phyloP scores from a whole-genome alignment of 805 yeast genomes.

The Clavispora vitiphila region DNA sequence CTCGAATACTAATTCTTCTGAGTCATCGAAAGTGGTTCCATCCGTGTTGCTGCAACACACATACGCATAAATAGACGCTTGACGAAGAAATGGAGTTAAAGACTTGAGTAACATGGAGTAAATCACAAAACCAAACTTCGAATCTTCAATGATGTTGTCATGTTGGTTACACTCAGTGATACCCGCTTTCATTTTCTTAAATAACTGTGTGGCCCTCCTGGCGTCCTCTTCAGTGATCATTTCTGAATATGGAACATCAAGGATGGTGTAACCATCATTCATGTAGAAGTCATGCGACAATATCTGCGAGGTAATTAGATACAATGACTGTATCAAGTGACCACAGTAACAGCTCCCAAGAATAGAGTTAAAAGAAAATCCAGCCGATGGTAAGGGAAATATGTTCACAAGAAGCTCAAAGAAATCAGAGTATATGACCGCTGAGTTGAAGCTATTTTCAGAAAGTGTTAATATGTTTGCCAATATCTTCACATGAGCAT shows the following conservation, averaged over 20 bases:
- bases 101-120: conserved; percentile 54
- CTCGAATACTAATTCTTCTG: conserved; percentile 35
- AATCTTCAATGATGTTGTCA: conserved; percentile 13
- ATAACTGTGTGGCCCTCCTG: conserved; percentile 16
- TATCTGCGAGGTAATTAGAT: conserved; percentile 24
- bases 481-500: conserved; percentile 28
- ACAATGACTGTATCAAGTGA: conserved; percentile 45
- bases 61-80: conserved; percentile 51
- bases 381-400: conserved; percentile 43
- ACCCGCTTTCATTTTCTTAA: conserved; percentile 17
- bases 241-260: conserved; percentile 34
- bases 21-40: conserved; percentile 20
- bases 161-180: conserved; percentile 4
- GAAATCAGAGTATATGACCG: conserved; percentile 42
- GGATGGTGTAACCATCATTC: conserved; percentile 19
- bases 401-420: conserved; percentile 49
- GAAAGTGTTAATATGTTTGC: conserved; percentile 33
- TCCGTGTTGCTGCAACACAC: conserved; percentile 47
- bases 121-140: conserved; percentile 34
- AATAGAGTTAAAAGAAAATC: conserved; percentile 43
- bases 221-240: conserved; percentile 20
- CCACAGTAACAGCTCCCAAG: conserved; percentile 46
- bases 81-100: conserved; percentile 61
- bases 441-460: conserved; percentile 26
- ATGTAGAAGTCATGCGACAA: conserved; percentile 21